A percentile compares a stretch with the other conserved stretches of the same genome.
phyloP scores from a whole-genome alignment of 805 yeast genomes.

The Suhomyces kilbournensis region DNA sequence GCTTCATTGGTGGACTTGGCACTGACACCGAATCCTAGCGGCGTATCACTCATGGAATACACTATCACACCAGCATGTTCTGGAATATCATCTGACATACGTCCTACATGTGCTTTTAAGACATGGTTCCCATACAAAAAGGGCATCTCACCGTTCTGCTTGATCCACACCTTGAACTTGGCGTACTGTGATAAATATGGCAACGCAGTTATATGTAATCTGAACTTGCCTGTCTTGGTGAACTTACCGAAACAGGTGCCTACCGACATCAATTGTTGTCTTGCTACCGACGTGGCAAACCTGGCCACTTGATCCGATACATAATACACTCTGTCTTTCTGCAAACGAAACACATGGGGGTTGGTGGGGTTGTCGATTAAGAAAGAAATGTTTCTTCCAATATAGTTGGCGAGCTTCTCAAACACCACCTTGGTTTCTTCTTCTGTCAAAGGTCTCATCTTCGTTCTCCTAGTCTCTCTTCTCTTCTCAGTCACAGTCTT shows the following conservation, averaged over 20 bases:
- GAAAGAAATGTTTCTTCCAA: conserved; percentile 91
- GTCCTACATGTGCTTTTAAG: conserved; percentile 92
- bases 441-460: conserved; percentile 92
- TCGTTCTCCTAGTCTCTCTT: neutral
- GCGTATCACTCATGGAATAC: conserved; percentile 86
- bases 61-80: conserved; percentile 96
- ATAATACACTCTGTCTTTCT: conserved; percentile 94
- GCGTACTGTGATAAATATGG: conserved; percentile 83
- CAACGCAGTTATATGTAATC: conserved; percentile 90
- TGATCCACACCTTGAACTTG: conserved; percentile 93
- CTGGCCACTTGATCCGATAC: conserved; percentile 80
- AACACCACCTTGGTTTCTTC: conserved; percentile 95
- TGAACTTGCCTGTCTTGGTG: conserved; percentile 95
- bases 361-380: conserved; percentile 81
- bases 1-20: conserved; percentile 90
- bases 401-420: conserved; percentile 92
- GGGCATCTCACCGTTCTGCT: conserved; percentile 98
- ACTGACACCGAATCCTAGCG: conserved; percentile 93
- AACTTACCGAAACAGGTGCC: conserved; percentile 95
- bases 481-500: neutral
- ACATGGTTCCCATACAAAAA: conserved; percentile 95
- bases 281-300: conserved; percentile 85
- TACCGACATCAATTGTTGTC: conserved; percentile 85
- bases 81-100: conserved; percentile 95
- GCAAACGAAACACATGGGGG: conserved; percentile 92